Base-by-base conservation (phyloP, 2,329 filamentous ascomycete genomes). In the Byssothecium circinans region DNA sequence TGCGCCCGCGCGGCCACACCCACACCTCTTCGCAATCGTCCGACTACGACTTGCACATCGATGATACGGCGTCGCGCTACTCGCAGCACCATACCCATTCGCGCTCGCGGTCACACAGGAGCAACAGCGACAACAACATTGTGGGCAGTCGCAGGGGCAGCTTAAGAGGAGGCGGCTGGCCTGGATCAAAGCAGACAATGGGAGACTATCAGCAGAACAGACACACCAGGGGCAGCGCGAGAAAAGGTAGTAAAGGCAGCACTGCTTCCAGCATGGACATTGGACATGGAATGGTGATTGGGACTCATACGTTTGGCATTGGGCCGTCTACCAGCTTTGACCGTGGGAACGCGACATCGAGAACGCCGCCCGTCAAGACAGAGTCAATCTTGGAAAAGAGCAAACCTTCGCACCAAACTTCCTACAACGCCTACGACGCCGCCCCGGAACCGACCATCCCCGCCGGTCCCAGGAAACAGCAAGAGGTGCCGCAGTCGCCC, bases 361-460 rank as follows among this genome's bases (percentile, higher is more conserved):
- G 58, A 36, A 43, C 43, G 17, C 45, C 60, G 11, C 56, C 64
- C 8, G 48, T 59, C 6, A 67, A 62, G 51, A 52, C 82, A 51
- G 65, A 75, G 20, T 75, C 75, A 4, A 68, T 78, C 40, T 54
- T 77, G 50, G 36, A 39, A 8, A 67, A 75, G 49, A 73, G 73
- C 14, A 66, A 74, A 32, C 66, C 73, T 6, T 67, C 71, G n/a
- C 72, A 74, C 30, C 68, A 70, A 41, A 68, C 69, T 32, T 74
- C 80, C 61, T 75, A 79, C 56, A 76, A 80, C 58, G 82, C 87
- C 60, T 84, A 86, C 72, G 88, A 94, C 66, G 88, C 90, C 42
- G 91, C 91, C 20, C 91, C 92, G 12, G 92, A 87, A 30, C 92
- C 92, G 4, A 91, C 85, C 22, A 80, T 96, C 29, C 90, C 89